Percentiles rank a stretch among this genome's conserved stretches.
These are phyloP conservation scores for Boletales sp. DNA, from an alignment of 768 basidiomycete species.

Conservation along the genomic window DNA sequence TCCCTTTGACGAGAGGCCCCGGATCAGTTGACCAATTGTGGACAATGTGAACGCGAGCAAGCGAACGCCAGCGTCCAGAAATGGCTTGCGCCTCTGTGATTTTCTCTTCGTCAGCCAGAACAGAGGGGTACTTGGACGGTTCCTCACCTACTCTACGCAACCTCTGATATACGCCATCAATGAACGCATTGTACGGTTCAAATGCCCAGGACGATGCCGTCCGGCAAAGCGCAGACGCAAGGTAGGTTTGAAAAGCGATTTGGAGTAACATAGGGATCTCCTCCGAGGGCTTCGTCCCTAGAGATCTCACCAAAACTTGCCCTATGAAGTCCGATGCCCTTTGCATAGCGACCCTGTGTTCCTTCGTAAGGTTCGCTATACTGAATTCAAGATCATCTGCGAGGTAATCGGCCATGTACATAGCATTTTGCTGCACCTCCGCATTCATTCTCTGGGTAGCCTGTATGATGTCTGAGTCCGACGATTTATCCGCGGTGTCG, in stretches of 20 bases:
- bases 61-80: conserved; percentile 11
- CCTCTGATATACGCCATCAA: conserved; percentile 6
- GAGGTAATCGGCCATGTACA: conserved; percentile 9
- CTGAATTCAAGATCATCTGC: neutral
- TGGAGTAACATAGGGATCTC: conserved; percentile 9
- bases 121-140: neutral
- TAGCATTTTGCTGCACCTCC: conserved; percentile 7
- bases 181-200: conserved; percentile 4
- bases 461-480: conserved; percentile 6
- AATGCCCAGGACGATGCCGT: conserved; percentile 7
- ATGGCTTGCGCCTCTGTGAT: conserved; percentile 13
- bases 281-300: neutral
- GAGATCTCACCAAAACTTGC: neutral
- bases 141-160: conserved; percentile 7
- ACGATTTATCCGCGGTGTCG: conserved; percentile 7
- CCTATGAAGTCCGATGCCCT: conserved; percentile 1
- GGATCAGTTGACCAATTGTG: neutral
- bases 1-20: neutral
- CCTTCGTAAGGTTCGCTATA: neutral
- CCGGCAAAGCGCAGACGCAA: conserved; percentile 1
- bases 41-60: conserved; percentile 2
- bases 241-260: conserved; percentile 8
- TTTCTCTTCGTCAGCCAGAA: neutral
- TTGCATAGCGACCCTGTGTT: neutral
- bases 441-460: conserved; percentile 10